These are phyloP conservation scores for Phylloporus sp. DNA, from an alignment of 768 basidiomycete genomes.

Conservation along the genomic window DNA sequence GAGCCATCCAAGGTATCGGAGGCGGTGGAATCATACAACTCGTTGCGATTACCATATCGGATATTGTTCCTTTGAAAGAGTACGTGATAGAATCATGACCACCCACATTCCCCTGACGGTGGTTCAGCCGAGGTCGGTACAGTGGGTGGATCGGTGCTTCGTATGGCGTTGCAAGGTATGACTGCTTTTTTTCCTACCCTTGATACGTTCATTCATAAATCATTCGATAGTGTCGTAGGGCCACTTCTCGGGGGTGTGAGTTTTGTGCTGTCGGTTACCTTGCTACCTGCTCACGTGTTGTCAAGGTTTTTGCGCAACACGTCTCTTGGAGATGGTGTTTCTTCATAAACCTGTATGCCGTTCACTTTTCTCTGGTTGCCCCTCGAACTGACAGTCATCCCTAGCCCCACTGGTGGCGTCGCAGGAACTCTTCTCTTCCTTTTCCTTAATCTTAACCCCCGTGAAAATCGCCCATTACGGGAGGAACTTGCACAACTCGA, in stretches of 20 bases:
- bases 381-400: neutral
- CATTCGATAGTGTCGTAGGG: constrained; percentile 51
- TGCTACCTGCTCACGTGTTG: constrained; percentile 1
- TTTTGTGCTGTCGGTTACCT: neutral
- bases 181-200: neutral
- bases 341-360: constrained; percentile 65
- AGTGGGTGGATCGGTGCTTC: constrained; percentile 70
- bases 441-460: constrained; percentile 79
- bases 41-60: constrained; percentile 73
- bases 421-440: constrained; percentile 59
- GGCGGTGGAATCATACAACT: constrained; percentile 77
- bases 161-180: constrained; percentile 62
- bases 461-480: constrained; percentile 49
- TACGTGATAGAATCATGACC: constrained; percentile 29
- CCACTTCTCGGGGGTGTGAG: constrained; percentile 80
- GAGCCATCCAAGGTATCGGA: constrained; percentile 81
- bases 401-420: constrained; percentile 68
- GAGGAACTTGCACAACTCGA: constrained; percentile 67
- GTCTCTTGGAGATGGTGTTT: constrained; percentile 85
- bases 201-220: neutral
- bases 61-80: constrained; percentile 80
- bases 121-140: constrained; percentile 66
- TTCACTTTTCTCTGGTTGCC: neutral
- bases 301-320: constrained; percentile 62
- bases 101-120: constrained; percentile 14